Conservation (phyloP, 345 rosid genomes). For the Lepidium africanum region DNA sequence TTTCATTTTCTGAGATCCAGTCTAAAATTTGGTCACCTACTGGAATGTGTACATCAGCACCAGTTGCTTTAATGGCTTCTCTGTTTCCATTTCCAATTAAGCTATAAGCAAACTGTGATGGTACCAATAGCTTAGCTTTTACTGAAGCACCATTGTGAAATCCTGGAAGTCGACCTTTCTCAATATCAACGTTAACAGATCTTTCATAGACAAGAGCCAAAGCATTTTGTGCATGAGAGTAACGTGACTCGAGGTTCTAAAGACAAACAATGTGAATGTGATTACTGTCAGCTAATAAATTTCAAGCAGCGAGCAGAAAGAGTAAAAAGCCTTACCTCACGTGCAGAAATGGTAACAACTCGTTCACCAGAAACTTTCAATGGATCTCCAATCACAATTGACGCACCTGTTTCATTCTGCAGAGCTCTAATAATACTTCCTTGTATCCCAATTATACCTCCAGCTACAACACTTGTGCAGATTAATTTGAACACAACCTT, state of each 20-base stretch:
- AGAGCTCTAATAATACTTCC: conserved; percentile 50
- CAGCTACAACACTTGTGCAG: conserved; percentile 42
- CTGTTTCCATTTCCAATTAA: conserved; percentile 15
- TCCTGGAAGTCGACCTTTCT: conserved; percentile 27
- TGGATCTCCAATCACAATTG: conserved; percentile 36
- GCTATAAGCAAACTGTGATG: conserved; percentile 22
- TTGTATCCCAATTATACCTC: conserved; percentile 62
- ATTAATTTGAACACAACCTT: conserved; percentile 48
- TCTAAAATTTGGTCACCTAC: conserved; percentile 24
- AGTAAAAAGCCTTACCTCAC: conserved; percentile 35
- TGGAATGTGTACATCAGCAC: conserved; percentile 37
- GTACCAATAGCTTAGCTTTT: conserved; percentile 47
- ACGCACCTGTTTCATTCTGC: conserved; percentile 57
- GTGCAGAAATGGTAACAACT: conserved; percentile 50
- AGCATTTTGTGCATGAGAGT: conserved; percentile 65
- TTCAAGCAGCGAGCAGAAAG: background rate
- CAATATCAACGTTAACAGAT: conserved; percentile 44
- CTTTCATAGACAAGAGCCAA: conserved; percentile 46
- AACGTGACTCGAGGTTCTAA: conserved; percentile 39
- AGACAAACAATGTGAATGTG: background rate
- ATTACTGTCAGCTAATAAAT: background rate
- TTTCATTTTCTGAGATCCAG: conserved; percentile 33
- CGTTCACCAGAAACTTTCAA: conserved; percentile 31
- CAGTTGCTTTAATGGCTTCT: conserved; percentile 29
- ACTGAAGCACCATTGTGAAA: conserved; percentile 28